A percentile compares a stretch with the other conserved stretches of the same genome.
Evolutionary conservation across 148 eudicot species (phyloP).

Genomic region (Chenopodium quinoa): DNA sequence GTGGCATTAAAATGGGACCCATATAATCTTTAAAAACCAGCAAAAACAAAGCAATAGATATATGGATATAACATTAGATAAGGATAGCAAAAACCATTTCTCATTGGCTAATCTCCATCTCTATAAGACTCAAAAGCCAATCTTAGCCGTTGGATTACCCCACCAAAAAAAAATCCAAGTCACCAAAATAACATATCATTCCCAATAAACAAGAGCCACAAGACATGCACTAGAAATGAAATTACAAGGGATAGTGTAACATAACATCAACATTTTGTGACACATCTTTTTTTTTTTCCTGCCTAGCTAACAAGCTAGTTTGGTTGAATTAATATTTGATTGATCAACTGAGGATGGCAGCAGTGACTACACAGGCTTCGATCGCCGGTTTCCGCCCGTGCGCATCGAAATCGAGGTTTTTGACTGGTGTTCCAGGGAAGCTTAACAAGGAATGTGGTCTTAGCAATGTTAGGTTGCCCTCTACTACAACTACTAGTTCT

Average conservation of each 20-base stretch:
- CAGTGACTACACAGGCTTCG: slow-evolving; percentile 84
- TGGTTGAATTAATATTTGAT: background rate
- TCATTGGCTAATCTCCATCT: slow-evolving; percentile 41
- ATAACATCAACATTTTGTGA: slow-evolving; percentile 9
- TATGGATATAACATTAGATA: slow-evolving; percentile 58
- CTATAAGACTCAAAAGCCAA: slow-evolving; percentile 14
- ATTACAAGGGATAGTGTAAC: background rate
- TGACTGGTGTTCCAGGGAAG: slow-evolving; percentile 62
- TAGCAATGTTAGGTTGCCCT: slow-evolving; percentile 30
- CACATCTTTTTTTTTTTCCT: slow-evolving; percentile 1
- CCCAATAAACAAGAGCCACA: slow-evolving; percentile 56
- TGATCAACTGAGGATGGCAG: slow-evolving; percentile 50
- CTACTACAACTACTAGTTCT: slow-evolving; percentile 36
- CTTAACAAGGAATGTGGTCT: slow-evolving; percentile 47
- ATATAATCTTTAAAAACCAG: slow-evolving; percentile 42
- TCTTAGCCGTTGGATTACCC: slow-evolving; percentile 49
- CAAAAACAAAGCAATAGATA: slow-evolving; percentile 48
- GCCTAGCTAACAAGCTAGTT: background rate
- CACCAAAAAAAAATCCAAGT: slow-evolving; percentile 30
- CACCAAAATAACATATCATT: slow-evolving; percentile 12
- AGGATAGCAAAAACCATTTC: slow-evolving; percentile 44
- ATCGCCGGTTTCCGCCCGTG: slow-evolving; percentile 79
- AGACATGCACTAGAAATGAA: slow-evolving; percentile 20
- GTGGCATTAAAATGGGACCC: slow-evolving; percentile 28
- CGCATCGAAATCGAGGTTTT: slow-evolving; percentile 47